phyloP scores from a whole-genome alignment of 176 grass and related monocot genomes.

The Ensete glaucum region DNA sequence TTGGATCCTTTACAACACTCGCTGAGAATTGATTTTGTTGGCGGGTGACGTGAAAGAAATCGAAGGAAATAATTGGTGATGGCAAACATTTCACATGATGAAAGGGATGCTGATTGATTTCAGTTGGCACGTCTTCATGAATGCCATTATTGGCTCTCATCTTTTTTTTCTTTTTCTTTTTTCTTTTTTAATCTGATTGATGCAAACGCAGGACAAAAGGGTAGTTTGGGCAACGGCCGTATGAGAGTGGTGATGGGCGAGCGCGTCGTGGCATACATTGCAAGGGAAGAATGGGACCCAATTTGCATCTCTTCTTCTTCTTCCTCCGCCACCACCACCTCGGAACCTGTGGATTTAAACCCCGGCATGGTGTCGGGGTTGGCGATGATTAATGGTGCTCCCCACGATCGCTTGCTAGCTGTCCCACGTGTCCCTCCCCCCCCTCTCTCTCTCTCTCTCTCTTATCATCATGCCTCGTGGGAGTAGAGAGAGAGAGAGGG shows the following conservation, averaged over 20 bases:
- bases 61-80: not conserved
- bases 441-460: not conserved
- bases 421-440: slow-evolving; percentile 15
- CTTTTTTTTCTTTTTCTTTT: too few species aligned
- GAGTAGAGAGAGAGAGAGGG: not conserved
- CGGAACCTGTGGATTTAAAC: slow-evolving; percentile 7
- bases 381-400: slow-evolving; percentile 16
- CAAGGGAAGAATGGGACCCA: not conserved
- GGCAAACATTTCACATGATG: not conserved
- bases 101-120: not conserved
- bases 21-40: too few species aligned
- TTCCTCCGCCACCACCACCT: not conserved
- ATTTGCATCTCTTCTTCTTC: too few species aligned
- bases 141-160: not conserved
- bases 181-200: too few species aligned
- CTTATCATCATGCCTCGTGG: not conserved
- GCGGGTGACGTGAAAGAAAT: too few species aligned
- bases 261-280: too few species aligned
- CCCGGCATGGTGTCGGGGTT: slow-evolving; percentile 2
- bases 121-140: not conserved
- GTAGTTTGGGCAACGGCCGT: too few species aligned
- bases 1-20: too few species aligned
- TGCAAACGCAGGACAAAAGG: too few species aligned
- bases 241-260: too few species aligned
- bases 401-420: slow-evolving; percentile 16